Evolutionary conservation across 2,329 filamentous ascomycete genomes (phyloP), one percentile per base, ranked within the genome.

Genomic region (Hypoxylon sp.): DNA sequence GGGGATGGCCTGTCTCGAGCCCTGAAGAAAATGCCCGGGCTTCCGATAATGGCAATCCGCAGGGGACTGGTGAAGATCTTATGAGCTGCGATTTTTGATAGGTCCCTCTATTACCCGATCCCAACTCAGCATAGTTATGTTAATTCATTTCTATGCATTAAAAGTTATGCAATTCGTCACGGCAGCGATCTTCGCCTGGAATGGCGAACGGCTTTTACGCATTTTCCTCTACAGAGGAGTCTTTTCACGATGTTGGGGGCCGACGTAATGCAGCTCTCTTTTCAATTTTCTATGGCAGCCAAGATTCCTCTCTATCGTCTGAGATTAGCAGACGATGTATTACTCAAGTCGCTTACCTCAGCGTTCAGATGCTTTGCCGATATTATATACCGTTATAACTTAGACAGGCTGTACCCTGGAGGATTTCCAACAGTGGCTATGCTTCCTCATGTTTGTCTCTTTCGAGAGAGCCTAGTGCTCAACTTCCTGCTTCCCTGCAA

Each of bases 11-110:
- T 64, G 57, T 65, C 59, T 63, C 32, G 55, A 64, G 57, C 60
- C 61, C 65, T 63, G 55, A 65, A 65, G 46, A 68, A 62, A 60
- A 67, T 47, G 48, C 39, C 57, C 67, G 67, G 67, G 61, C 65
- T 70, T 65, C 67, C 67, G 59, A 61, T 65, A 68, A 52, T 41
- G 67, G 67, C 61, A 70, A 68, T 43, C 67, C 67, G 67, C 59
- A 63, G 59, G 59, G 55, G 41, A 61, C 65, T 61, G 39, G 53
- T 47, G 64, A 70, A 70, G 67, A 70, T 70, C 67, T 65, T 63
- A 51, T 63, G 58, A 67, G 46, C 63, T 58, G 34, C 60, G 19
- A 41, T 51, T 61, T n/a, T 61, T 69, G 67, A 69, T 69, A 69
- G 67, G 67, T 37, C 57, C 34, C 21, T 65, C 48, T 62, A 67